Conservation (phyloP, 2,329 filamentous ascomycete species). For the Penicillium sp. region DNA sequence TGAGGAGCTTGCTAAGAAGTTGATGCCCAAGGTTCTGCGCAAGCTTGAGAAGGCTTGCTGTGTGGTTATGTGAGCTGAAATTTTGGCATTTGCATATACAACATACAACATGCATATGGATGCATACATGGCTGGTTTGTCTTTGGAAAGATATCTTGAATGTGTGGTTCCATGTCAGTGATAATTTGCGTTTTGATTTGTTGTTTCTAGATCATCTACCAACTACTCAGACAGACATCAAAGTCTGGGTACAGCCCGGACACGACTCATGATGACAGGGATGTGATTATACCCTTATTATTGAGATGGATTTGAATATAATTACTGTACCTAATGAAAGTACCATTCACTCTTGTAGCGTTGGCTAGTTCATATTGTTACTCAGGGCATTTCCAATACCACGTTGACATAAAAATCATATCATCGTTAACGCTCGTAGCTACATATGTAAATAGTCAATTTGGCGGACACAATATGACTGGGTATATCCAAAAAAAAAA, state of each 20-base stretch:
- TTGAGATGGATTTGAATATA: not conserved
- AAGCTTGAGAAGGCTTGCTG: slow-evolving; percentile 70
- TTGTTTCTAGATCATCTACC: not conserved
- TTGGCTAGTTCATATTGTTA: not conserved
- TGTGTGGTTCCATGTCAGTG: not conserved
- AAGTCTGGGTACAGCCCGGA: not conserved
- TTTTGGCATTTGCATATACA: slow-evolving; percentile 9
- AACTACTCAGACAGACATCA: not conserved
- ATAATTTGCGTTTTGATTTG: not conserved
- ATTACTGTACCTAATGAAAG: slow-evolving; percentile 2
- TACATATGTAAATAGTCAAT: slow-evolving; percentile 6
- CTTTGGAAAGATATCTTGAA: not conserved
- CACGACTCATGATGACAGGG: slow-evolving; percentile 9
- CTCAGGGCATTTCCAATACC: too few species aligned
- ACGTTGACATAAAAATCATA: slow-evolving; percentile 7
- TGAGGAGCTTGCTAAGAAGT: slow-evolving; percentile 60
- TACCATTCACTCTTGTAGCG: not conserved
- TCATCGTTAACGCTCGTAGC: slow-evolving; percentile 10
- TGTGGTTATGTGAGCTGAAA: slow-evolving; percentile 63
- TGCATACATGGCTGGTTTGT: not conserved
- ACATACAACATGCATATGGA: not conserved
- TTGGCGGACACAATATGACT: slow-evolving; percentile 3
- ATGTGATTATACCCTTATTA: slow-evolving; percentile 9
- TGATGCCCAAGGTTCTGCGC: slow-evolving; percentile 60
- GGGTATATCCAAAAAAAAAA: slow-evolving; percentile 19